Percentiles rank a stretch among this genome's conserved stretches.
phyloP scores from a whole-genome alignment of 2,329 filamentous ascomycete genomes.

The Pyrenochaeta sp. region DNA sequence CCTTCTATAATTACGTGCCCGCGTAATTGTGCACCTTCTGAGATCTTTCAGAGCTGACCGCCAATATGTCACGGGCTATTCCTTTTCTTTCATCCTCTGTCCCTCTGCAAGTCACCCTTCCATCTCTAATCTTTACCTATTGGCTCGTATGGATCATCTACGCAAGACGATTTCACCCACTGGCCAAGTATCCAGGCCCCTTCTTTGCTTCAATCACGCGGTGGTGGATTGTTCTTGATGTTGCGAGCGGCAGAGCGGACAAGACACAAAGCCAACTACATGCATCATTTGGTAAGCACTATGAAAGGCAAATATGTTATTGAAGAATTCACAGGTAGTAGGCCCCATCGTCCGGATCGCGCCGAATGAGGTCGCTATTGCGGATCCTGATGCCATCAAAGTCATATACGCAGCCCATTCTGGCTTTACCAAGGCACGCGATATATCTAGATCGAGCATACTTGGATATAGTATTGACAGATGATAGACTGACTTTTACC shows the following conservation, averaged over 20 bases:
- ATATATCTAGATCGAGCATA: neutral
- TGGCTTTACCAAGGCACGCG: slow-evolving; percentile 1
- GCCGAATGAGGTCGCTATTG: slow-evolving; percentile 11
- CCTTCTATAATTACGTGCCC: neutral
- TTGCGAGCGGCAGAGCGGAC: neutral
- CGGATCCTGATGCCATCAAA: slow-evolving; percentile 10
- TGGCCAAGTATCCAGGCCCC: slow-evolving; percentile 8
- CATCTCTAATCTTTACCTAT: neutral
- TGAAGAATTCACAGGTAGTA: neutral
- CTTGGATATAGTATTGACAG: neutral
- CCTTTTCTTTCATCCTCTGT: neutral
- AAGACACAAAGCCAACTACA: slow-evolving; percentile 3
- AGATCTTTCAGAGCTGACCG: neutral
- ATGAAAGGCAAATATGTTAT: too few species aligned
- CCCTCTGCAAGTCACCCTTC: neutral
- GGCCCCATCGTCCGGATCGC: slow-evolving; percentile 12
- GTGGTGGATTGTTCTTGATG: slow-evolving; percentile 5
- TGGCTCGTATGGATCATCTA: neutral
- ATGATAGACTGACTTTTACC: slow-evolving; percentile 11
- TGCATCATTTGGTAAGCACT: neutral
- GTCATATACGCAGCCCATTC: slow-evolving; percentile 5
- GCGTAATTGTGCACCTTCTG: neutral
- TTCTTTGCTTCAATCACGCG: slow-evolving; percentile 10
- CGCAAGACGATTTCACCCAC: neutral
- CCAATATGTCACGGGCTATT: neutral